phyloP scores from a whole-genome alignment of 2,329 filamentous ascomycete species.

The Fusarium longipes region DNA sequence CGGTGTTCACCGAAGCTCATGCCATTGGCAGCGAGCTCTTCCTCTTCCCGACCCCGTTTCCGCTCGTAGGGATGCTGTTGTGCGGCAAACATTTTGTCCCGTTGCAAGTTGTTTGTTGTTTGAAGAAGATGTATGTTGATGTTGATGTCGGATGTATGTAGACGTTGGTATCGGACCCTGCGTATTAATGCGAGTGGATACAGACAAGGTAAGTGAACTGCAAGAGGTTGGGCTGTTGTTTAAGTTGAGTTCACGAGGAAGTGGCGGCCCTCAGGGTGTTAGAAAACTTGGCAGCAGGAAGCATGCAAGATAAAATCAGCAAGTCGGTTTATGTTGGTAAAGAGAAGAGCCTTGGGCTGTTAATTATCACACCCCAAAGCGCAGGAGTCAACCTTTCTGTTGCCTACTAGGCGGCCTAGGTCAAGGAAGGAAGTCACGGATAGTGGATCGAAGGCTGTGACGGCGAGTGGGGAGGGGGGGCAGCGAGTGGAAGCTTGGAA shows the following conservation, averaged over 20 bases:
- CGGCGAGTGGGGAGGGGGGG: no score
- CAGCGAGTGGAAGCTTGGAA: conserved; percentile 32
- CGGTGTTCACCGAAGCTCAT: conserved; percentile 63
- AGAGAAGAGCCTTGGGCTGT: no score
- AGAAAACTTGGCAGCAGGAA: no score
- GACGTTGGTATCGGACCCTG: conserved; percentile 37
- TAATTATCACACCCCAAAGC: no score
- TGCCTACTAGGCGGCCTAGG: no score
- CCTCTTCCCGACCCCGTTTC: conserved; percentile 61
- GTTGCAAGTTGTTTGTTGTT: conserved; percentile 1
- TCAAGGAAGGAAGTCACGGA: conserved; percentile 31
- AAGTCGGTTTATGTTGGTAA: no score
- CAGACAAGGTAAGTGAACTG: conserved; percentile 10
- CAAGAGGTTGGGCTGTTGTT: conserved; percentile 29
- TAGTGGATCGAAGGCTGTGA: conserved; percentile 36
- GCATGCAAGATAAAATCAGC: no score
- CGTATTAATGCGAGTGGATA: conserved; percentile 45
- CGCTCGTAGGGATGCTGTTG: conserved; percentile 50
- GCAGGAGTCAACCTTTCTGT: no score
- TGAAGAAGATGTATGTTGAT: no score
- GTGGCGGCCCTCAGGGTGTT: no score
- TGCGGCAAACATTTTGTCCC: conserved; percentile 52
- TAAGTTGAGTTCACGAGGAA: conserved; percentile 35
- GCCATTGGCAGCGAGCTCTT: conserved; percentile 52
- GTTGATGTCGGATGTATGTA: conserved; percentile 19